phyloP scores from a whole-genome alignment of 208 protist species.

The Borovskyia barvae region DNA sequence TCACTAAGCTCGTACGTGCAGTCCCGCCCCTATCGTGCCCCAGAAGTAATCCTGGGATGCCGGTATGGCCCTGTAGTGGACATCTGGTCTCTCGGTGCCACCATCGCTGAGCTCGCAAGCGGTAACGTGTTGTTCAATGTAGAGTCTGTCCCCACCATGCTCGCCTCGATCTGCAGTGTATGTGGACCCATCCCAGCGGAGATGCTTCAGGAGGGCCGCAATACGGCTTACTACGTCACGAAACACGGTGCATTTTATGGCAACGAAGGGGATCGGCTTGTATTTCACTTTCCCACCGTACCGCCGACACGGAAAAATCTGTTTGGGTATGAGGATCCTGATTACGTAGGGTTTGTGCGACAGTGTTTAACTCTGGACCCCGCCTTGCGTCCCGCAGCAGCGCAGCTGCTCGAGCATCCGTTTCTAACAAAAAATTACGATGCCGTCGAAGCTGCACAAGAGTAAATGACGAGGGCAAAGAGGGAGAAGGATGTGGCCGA shows the following conservation, averaged over 20 bases:
- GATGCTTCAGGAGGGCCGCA: conserved; percentile 87
- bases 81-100: conserved; percentile 92
- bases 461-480: no score
- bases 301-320: conserved; percentile 39
- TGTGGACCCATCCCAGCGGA: conserved; percentile 71
- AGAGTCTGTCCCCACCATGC: conserved; percentile 56
- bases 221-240: conserved; percentile 88
- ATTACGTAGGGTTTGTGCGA: conserved; percentile 75
- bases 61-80: conserved; percentile 86
- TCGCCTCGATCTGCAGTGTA: conserved; percentile 60
- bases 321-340: conserved; percentile 50
- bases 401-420: conserved; percentile 63
- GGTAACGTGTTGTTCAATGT: conserved; percentile 88
- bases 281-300: conserved; percentile 56
- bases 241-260: conserved; percentile 91
- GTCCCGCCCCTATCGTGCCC: conserved; percentile 93
- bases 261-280: conserved; percentile 50
- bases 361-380: conserved; percentile 65
- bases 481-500: no score
- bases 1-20: conserved; percentile 89
- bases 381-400: conserved; percentile 45
- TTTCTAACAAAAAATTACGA: conserved; percentile 47
- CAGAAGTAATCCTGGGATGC: conserved; percentile 87
- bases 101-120: conserved; percentile 94
- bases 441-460: no score